Evolutionary conservation across 2,329 filamentous ascomycete species (phyloP), one percentile per base, ranked within the genome.

Genomic region (Aspergillus phoenicis): DNA sequence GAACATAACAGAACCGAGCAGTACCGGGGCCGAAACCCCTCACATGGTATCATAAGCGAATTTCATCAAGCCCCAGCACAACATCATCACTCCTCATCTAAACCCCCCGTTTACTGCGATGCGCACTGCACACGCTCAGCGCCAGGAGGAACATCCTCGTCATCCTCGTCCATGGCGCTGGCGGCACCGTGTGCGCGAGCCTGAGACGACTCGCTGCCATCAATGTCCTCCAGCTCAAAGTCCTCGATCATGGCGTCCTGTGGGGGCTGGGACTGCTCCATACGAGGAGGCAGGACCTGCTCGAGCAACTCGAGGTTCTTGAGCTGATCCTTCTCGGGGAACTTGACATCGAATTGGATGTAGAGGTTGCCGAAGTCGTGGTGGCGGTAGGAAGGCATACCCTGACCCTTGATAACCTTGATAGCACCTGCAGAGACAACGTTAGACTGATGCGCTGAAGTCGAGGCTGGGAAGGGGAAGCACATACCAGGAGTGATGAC

Each of bases 291-390:
- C n/a, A 99, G 86, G 58, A 97, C 88, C 70, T 88, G 85, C 74
- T 95, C 93, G 41, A 99, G 88, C 11, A 89, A 83, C 60, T 91
- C 87, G 69, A 96, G 90, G 64, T 91, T 89, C 60, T 87, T 83
- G 15, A 87, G 82, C 39, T 85, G 75, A 74, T 86, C 83, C 81
- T 88, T 89, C 73, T 91, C 89, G 52, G 95, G 95, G 85, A 99
- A 98, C 81, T 96, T 97, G 80, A 99, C 93, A 73, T 91, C 89
- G 82, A 99, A 99, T 76, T 96, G 92, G 73, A 99, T 93, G 83
- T 95, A 99, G 70, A 99, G 84, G 81, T 99, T 97, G 73, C 95
- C 95, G 74, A 86, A 88, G 79, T 98, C 91, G 83, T 99, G 95
- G 79, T 98, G 95, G 71, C 95, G 88, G 79, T 87, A 90, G 4